phyloP scores from a whole-genome alignment of 2,329 filamentous ascomycete species.

The Xylariaceae sp. region DNA sequence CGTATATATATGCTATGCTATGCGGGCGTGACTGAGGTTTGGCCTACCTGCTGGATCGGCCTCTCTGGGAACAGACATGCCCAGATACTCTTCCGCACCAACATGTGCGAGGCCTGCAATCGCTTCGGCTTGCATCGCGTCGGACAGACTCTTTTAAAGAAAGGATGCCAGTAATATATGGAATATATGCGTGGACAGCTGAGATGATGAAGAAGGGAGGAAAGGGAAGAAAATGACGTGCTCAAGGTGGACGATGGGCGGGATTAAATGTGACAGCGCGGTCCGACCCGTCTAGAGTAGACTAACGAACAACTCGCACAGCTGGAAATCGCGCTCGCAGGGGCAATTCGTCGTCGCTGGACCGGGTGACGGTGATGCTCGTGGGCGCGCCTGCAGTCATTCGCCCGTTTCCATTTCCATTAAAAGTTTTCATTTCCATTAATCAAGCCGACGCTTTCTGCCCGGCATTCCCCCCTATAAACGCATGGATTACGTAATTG shows the following conservation, averaged over 20 bases:
- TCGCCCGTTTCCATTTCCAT: neutral
- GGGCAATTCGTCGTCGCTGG: neutral
- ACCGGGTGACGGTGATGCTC: neutral
- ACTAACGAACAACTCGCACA: neutral
- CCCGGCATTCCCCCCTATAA: neutral
- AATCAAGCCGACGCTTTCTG: neutral
- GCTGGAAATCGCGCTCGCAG: neutral
- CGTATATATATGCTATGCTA: neutral
- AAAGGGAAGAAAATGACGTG: neutral
- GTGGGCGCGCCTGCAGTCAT: neutral
- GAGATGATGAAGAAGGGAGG: neutral
- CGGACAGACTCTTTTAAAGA: neutral
- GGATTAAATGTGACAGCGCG: neutral
- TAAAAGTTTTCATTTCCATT: neutral
- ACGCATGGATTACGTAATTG: neutral
- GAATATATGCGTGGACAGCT: neutral
- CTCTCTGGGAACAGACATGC: neutral
- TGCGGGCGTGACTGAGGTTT: neutral
- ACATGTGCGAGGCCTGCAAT: neutral
- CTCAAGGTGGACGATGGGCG: neutral
- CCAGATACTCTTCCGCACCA: neutral
- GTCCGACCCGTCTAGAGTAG: neutral
- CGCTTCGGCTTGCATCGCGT: neutral
- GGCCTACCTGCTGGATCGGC: neutral
- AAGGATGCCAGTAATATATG: neutral